Conservation (phyloP, 495 filamentous ascomycete species). For the Aspergillus panamensis region DNA sequence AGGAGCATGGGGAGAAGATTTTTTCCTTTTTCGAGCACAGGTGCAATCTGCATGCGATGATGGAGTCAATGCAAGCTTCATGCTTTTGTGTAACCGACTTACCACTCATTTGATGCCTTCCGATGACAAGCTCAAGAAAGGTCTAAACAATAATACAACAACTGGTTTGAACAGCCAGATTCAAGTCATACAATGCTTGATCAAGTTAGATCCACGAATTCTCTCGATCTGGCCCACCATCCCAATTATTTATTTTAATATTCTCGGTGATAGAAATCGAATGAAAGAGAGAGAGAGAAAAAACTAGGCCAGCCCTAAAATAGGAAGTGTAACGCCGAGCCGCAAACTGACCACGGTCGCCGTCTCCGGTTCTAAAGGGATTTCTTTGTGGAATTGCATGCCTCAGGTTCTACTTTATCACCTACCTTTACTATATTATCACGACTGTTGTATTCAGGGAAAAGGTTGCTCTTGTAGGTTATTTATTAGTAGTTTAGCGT, state of each 20-base stretch:
- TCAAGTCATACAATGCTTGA: conserved; percentile 6
- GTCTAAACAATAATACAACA: background rate
- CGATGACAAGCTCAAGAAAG: background rate
- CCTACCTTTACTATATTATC: too few relatives aligned
- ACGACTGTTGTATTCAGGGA: too few relatives aligned
- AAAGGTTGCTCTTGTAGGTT: background rate
- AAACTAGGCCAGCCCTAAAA: conserved; percentile 11
- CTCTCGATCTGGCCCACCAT: background rate
- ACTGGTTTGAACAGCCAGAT: background rate
- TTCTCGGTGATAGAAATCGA: background rate
- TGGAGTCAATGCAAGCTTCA: conserved; percentile 3
- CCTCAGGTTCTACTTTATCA: background rate
- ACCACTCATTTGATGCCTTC: too few relatives aligned
- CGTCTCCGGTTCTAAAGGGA: background rate
- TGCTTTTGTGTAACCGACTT: too few relatives aligned
- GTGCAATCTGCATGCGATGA: background rate
- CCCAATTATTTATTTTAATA: too few relatives aligned
- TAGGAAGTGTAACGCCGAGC: conserved; percentile 5
- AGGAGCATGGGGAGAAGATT: background rate
- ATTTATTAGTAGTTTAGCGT: too few relatives aligned
- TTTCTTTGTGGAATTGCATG: background rate
- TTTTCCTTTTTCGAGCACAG: background rate
- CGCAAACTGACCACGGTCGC: background rate
- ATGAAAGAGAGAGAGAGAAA: too few relatives aligned
- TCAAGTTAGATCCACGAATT: conserved; percentile 5